These are phyloP conservation scores for Nannizzia gypsea DNA, from an alignment of 2,329 filamentous ascomycete species.

Conservation along the genomic window DNA sequence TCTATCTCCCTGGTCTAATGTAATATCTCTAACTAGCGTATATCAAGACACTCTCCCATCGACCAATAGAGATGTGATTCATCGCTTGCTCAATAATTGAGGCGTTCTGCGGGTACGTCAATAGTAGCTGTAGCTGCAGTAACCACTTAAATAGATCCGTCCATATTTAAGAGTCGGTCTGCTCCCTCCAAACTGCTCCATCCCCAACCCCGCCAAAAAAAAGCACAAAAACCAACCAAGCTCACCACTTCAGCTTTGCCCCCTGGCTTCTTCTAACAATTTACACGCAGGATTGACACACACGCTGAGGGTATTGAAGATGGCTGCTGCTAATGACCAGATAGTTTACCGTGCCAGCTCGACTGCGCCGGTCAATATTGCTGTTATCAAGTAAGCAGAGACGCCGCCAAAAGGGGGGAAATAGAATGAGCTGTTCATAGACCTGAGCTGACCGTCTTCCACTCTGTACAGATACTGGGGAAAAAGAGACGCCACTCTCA, in stretches of 20 bases:
- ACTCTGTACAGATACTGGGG: slow-evolving; percentile 66
- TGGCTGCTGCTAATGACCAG: slow-evolving; percentile 16
- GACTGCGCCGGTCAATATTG: slow-evolving; percentile 94
- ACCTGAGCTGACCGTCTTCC: background rate
- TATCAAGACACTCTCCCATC: too few relatives aligned
- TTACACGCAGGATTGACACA: background rate
- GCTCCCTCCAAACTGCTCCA: background rate
- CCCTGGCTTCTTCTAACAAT: background rate
- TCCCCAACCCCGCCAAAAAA: background rate
- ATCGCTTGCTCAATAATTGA: too few relatives aligned
- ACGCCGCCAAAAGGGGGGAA: slow-evolving; percentile 3
- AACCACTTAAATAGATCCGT: too few relatives aligned
- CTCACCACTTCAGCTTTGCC: background rate
- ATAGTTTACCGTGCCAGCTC: slow-evolving; percentile 81
- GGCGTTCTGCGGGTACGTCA: too few relatives aligned
- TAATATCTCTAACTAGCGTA: too few relatives aligned
- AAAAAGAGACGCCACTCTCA: slow-evolving; percentile 85
- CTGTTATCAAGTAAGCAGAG: slow-evolving; percentile 74
- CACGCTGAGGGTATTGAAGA: background rate
- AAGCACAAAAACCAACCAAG: background rate
- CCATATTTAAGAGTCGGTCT: background rate
- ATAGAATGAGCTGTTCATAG: background rate
- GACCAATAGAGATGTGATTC: too few relatives aligned
- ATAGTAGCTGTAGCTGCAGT: too few relatives aligned
- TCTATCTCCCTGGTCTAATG: too few relatives aligned